phyloP scores from a whole-genome alignment of 164 flowering plant species.

The Stephania yunnanensis region DNA sequence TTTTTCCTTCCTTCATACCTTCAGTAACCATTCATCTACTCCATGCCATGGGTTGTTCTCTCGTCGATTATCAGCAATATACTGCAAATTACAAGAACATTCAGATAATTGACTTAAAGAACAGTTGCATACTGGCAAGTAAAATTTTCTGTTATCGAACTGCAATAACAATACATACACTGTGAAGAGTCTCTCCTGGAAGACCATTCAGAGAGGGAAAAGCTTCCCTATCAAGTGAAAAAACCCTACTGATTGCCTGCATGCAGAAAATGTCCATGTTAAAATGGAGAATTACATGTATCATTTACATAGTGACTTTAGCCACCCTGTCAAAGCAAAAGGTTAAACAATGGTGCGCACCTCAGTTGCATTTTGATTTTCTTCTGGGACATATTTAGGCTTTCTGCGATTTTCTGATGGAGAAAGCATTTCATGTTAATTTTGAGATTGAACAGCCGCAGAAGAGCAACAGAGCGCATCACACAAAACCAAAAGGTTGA shows the following conservation, averaged over 20 bases:
- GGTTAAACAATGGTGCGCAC: slow-evolving; percentile 26
- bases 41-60: slow-evolving; percentile 95
- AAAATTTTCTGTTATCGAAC: slow-evolving; percentile 3
- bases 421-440: slow-evolving; percentile 10
- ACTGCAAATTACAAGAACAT: slow-evolving; percentile 43
- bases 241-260: slow-evolving; percentile 69
- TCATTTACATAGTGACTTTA: background rate
- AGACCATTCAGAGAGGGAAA: slow-evolving; percentile 82
- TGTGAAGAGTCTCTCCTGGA: slow-evolving; percentile 93
- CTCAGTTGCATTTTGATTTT: slow-evolving; percentile 95
- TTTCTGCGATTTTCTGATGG: slow-evolving; percentile 79
- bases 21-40: slow-evolving; percentile 73
- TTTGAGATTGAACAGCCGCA: background rate
- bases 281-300: background rate
- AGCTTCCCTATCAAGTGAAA: slow-evolving; percentile 86
- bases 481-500: background rate
- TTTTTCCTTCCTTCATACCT: slow-evolving; percentile 41
- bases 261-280: slow-evolving; percentile 3
- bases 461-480: background rate
- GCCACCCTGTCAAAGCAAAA: background rate
- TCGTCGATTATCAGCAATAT: slow-evolving; percentile 71
- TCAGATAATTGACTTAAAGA: background rate
- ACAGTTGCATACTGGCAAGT: background rate
- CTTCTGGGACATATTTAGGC: slow-evolving; percentile 74
- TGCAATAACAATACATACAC: slow-evolving; percentile 45